Evolutionary conservation across 2,329 filamentous ascomycete species (phyloP), one percentile per base, ranked within the genome.

Genomic region (Bimuria novae-zelandiae): DNA sequence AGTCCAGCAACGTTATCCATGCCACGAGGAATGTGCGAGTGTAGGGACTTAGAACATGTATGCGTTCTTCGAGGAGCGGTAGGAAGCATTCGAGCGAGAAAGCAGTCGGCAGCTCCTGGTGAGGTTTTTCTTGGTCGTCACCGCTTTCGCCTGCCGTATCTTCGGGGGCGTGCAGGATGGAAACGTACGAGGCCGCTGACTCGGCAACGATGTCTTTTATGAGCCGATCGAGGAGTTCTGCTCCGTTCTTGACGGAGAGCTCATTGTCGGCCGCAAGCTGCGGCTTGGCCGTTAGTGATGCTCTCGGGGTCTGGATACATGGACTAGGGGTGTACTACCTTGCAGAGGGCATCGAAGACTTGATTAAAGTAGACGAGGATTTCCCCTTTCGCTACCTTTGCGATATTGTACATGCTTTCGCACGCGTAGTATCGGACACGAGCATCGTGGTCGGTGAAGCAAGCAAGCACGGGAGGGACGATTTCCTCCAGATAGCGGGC

Each of bases 361-460:
- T 95, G 89, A 76, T 99, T 99, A 76, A 99, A 99, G 79, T 96
- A 99, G 35, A 95, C 84, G 60, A 99, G 77, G 17, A 99, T 94
- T 76, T 99, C 94, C 32, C 95, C 94, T 76, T 99, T 99, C 55
- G 93, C 94, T 42, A 99, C 94, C 77, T 99, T 99, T 69, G 94
- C 92, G 70, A 99, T 99, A 76, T 99, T 99, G 78, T 99, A 99
- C 94, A 99, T 99, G 75, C 92, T 95, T 79, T 99, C 94, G 77
- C 94, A 99, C 21, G 94, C 94, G 77, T 99, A 99, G 75, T 99
- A 99, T 60, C 94, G 85, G 27, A 97, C 94, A 53, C 94, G 85
- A 23, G 94, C 92, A 88, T 99, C 94, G 79, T 97, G 94, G 65
- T 99, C 95, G 52, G 90, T 90, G 76, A 99, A 99, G 79, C 95